These are phyloP conservation scores for Penicillium atrosanguineum DNA, from an alignment of 495 filamentous ascomycete species.

Conservation along the genomic window DNA sequence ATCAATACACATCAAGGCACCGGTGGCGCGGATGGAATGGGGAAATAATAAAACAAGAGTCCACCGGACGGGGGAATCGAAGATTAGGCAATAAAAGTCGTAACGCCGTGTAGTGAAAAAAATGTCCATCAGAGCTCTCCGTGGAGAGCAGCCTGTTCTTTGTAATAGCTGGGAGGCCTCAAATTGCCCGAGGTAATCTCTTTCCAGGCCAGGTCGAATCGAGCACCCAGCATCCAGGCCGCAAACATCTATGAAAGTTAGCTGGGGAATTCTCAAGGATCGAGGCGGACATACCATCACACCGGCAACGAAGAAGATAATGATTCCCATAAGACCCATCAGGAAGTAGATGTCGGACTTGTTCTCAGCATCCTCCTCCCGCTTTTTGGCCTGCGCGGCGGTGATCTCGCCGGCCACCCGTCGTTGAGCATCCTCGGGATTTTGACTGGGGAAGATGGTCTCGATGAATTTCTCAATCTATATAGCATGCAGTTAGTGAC, in stretches of 20 bases:
- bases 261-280: background rate
- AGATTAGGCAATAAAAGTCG: conserved; percentile 30
- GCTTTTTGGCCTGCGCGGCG: conserved; percentile 43
- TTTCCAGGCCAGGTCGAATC: conserved; percentile 60
- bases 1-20: conserved; percentile 32
- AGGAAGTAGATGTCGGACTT: conserved; percentile 63
- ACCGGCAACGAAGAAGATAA: conserved; percentile 57
- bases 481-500: conserved; percentile 18
- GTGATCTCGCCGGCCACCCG: conserved; percentile 37
- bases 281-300: conserved; percentile 55
- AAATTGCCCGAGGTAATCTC: conserved; percentile 54
- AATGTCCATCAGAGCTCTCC: conserved; percentile 21
- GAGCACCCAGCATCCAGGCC: conserved; percentile 67
- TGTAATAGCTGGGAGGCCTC: conserved; percentile 20
- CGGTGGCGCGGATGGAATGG: conserved; percentile 10
- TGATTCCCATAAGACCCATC: conserved; percentile 56
- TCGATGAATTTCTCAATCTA: conserved; percentile 98
- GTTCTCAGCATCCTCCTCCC: conserved; percentile 48
- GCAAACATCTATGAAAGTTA: conserved; percentile 54
- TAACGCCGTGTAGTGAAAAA: conserved; percentile 29
- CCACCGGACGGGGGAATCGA: conserved; percentile 31
- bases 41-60: conserved; percentile 31
- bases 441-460: conserved; percentile 80
- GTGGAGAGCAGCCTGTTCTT: conserved; percentile 1
- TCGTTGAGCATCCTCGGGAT: conserved; percentile 45